Evolutionary conservation across 169 alveolate genomes (phyloP), one percentile per base, ranked within the genome.

Genomic region (Plasmodium ovale): DNA sequence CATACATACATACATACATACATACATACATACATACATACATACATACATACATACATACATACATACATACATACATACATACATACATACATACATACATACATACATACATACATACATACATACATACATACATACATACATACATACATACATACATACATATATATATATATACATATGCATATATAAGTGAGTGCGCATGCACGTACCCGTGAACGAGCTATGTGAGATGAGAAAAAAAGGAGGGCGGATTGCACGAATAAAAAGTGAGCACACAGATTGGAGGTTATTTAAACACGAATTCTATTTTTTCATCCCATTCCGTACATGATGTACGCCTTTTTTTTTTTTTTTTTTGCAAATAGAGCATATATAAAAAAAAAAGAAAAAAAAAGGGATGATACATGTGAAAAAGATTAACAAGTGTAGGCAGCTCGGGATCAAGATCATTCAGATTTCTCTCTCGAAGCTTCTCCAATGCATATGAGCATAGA

Each of bases 51-150:
- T 6, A 19, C 23, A 47, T 47, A 47, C 16, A 21, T 47, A 47
- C 16, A 21, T 21, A 14, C 16, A 47, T 47, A 44, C 16, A 3
- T 47, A n/a, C n/a, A n/a, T n/a, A n/a, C n/a, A n/a, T n/a, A n/a
- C n/a, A n/a, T n/a, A n/a, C n/a, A 53, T 19, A 53, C 14, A 14
- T 53, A 53, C 23, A n/a, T 6, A 53, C 14, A 6, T 53, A 14
- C 27, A 53, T 14, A 53, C 14, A 4, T 53, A 14, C n/a, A 5
- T 14, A 10, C 16, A 39, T 6, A 21, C 21, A 53, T 69, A 29
- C 25, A 69, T 16, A 49, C 44, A 23, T 54, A 53, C 44, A 35
- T 44, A 69, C 44, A 69, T 53, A 27, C 44, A 69, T 69, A 69
- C 23, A n/a, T 53, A 69, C 44, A 21, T 53, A 69, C 23, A 29